Conservation (phyloP, 306 rosid species). For the Cicer yamashitae region DNA sequence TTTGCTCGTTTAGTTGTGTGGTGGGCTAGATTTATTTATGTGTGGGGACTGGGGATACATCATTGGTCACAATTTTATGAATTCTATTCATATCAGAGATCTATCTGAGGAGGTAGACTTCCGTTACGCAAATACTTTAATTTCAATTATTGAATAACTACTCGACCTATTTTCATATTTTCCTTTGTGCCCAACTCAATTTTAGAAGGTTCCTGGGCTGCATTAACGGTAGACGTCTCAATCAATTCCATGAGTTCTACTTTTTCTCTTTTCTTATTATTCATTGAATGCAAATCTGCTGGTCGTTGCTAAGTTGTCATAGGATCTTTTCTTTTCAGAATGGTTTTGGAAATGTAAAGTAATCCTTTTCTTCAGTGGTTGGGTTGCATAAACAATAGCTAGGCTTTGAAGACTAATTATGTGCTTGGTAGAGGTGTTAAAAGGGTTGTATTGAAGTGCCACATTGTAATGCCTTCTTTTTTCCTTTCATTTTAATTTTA, state of each 20-base stretch:
- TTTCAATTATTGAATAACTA: neutral
- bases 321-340: neutral
- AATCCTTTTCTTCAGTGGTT: neutral
- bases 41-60: slow-evolving; percentile 1
- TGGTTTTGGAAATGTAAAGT: neutral
- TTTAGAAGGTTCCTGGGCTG: neutral
- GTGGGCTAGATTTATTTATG: neutral
- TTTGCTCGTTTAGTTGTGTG: slow-evolving; percentile 1
- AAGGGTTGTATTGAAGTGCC: no score
- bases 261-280: neutral
- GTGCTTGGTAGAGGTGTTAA: slow-evolving; percentile 18
- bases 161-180: neutral
- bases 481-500: no score
- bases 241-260: slow-evolving; percentile 9
- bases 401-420: neutral
- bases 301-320: neutral
- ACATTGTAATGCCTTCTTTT: no score
- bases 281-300: neutral
- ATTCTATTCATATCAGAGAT: neutral
- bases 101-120: neutral
- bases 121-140: neutral
- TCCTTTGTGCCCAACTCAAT: neutral
- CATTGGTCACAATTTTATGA: slow-evolving; percentile 19
- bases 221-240: neutral
- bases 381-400: neutral